phyloP scores from a whole-genome alignment of 108 stramenopile genomes.

The Aurantiochytrium sp. region DNA sequence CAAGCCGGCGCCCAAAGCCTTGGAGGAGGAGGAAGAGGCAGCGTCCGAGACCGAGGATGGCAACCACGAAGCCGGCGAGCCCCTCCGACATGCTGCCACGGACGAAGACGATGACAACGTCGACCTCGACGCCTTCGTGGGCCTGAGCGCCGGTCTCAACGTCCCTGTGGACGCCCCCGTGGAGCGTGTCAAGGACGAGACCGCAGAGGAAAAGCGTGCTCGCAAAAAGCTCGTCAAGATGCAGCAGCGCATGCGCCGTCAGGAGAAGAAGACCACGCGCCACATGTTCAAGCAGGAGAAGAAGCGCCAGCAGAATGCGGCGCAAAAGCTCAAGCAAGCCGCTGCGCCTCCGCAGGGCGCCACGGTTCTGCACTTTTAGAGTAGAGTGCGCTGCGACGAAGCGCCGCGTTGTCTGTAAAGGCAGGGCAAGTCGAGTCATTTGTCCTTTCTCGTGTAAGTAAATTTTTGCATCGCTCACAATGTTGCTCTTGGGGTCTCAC shows the following conservation, averaged over 20 bases:
- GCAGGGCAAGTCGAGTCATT: too few relatives aligned
- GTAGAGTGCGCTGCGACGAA: too few relatives aligned
- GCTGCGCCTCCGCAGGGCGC: constrained; percentile 10
- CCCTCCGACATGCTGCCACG: too few relatives aligned
- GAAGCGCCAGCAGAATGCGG: not conserved
- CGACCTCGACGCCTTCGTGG: not conserved
- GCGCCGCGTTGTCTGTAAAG: too few relatives aligned
- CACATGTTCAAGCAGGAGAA: not conserved
- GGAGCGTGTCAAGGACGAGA: not conserved
- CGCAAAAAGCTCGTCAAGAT: constrained; percentile 3
- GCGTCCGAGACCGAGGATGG: too few relatives aligned
- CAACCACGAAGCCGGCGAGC: too few relatives aligned
- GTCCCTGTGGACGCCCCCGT: not conserved
- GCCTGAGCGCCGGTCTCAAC: not conserved
- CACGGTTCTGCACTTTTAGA: not conserved
- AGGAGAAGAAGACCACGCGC: not conserved
- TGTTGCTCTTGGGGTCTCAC: too few relatives aligned
- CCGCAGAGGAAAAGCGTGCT: not conserved
- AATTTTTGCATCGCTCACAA: too few relatives aligned
- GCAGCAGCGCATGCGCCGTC: not conserved
- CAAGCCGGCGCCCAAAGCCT: not conserved
- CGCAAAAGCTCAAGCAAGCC: not conserved
- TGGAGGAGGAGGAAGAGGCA: too few relatives aligned
- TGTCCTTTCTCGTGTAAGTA: too few relatives aligned
- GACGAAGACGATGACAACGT: too few relatives aligned